Evolutionary conservation across 1,284 basidiomycete species (phyloP), one percentile per base, ranked within the genome.

Genomic region (Wallemia hederae): DNA sequence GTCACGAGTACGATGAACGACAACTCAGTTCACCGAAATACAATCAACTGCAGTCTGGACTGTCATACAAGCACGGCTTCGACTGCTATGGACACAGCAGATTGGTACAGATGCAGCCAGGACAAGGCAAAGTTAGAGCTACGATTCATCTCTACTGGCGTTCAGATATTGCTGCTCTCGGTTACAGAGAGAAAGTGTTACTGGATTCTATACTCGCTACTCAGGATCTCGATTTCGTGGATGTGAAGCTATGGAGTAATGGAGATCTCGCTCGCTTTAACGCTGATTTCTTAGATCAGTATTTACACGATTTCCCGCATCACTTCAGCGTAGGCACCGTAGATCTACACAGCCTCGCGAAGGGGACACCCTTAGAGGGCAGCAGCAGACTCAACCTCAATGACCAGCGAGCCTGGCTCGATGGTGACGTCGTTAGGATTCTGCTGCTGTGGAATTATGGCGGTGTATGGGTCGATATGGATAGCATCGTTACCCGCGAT

Each of bases 401-500:
- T 63, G 89, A 94, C 69, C 70, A 74, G 65, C 80, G 80, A 67
- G 89, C 85, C 7, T 92, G 89, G 89, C 74, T 91, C n/a, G 89
- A 92, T 66, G 88, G 89, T 0, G 90, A 92, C 70, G 75, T 91
- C 39, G 75, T 92, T 27, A 74, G 90, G 59, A 69, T 96, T 61
- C 73, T 96, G 39, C 78, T 89, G 49, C 72, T 92, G n/a, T 92
- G 87, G 85, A 79, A 79, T 63, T 80, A 79, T 66, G 89, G 89
- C 2, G 90, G 90, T 1, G 77, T 89, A 29, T 96, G 90, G 90
- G 77, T 92, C 63, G 89, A 96, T 69, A 92, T 94, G 86, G 90
- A 94, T 71, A 83, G 83, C 65, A 75, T 96, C 61, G 70, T 92
- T 63, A 89, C 86, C 55, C 73, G 89, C 60, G 83, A 87, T 70